Conservation (phyloP, 495 filamentous ascomycete genomes). For the Chlorociboria aeruginascens region DNA sequence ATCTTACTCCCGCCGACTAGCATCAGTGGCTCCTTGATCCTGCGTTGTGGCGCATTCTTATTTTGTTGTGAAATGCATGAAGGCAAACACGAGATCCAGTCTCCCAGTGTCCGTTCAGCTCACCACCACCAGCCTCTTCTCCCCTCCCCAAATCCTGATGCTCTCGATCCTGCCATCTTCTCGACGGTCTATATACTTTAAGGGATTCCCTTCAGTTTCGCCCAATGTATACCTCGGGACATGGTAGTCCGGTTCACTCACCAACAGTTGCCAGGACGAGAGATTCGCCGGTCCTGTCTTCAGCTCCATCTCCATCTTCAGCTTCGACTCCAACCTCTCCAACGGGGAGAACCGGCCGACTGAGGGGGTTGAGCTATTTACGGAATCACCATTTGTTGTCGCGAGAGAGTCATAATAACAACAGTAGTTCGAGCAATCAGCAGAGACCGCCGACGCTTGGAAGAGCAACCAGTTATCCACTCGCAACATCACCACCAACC, state of each 20-base stretch:
- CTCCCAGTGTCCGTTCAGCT: too few species aligned
- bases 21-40: too few species aligned
- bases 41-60: too few species aligned
- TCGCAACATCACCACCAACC: conserved; percentile 13
- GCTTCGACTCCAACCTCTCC: too few species aligned
- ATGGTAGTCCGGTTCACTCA: conserved; percentile 7
- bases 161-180: too few species aligned
- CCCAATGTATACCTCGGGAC: conserved; percentile 18
- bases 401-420: conserved; percentile 28
- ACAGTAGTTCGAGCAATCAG: conserved; percentile 20
- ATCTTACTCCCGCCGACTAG: too few species aligned
- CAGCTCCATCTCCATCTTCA: conserved; percentile 15
- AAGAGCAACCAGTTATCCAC: conserved; percentile 20
- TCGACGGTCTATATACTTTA: too few species aligned
- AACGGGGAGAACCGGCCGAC: conserved; percentile 36
- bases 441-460: conserved; percentile 16
- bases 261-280: conserved; percentile 2
- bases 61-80: too few species aligned
- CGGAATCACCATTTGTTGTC: conserved; percentile 52
- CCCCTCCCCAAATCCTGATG: too few species aligned
- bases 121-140: too few species aligned
- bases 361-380: conserved; percentile 64
- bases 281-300: conserved; percentile 6
- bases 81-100: too few species aligned
- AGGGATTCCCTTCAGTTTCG: too few species aligned